These are phyloP conservation scores for Heliosperma pusillum DNA, from an alignment of 148 eudicot species.

Conservation along the genomic window DNA sequence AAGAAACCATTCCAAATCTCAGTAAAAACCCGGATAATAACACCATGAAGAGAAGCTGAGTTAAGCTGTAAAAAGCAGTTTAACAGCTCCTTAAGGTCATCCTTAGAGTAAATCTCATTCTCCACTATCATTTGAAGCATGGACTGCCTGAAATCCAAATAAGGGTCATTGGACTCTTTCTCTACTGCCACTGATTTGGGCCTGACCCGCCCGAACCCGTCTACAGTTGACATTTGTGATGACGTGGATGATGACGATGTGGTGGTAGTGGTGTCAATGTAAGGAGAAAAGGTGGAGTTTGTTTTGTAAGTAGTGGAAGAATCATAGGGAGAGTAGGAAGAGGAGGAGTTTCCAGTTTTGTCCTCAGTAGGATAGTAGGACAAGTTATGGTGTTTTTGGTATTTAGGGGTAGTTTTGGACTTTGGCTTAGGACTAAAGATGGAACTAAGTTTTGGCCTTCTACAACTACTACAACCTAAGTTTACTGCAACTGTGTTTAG, in stretches of 20 bases:
- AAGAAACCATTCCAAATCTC: conserved; percentile 81
- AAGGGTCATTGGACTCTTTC: conserved; percentile 88
- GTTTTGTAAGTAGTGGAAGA: no score
- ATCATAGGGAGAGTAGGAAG: conserved; percentile 1
- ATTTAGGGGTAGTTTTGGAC: conserved; percentile 24
- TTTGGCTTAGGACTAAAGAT: conserved; percentile 44
- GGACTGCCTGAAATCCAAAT: conserved; percentile 73
- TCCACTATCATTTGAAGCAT: conserved; percentile 95
- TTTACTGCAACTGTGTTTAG: conserved; percentile 36
- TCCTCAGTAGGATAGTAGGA: conserved; percentile 22
- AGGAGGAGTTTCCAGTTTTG: conserved; percentile 17
- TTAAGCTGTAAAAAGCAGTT: conserved; percentile 88
- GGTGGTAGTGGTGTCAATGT: no score
- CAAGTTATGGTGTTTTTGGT: conserved; percentile 22
- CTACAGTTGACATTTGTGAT: conserved; percentile 24
- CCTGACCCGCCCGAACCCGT: conserved; percentile 51
- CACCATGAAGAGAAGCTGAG: conserved; percentile 65
- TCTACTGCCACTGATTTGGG: conserved; percentile 76
- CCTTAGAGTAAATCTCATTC: conserved; percentile 66
- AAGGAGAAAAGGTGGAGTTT: no score
- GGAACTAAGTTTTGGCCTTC: conserved; percentile 38
- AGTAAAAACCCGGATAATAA: conserved; percentile 72
- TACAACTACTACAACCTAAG: conserved; percentile 44
- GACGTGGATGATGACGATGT: not conserved
- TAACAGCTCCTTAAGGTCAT: conserved; percentile 66